Evolutionary conservation across 2,329 filamentous ascomycete species (phyloP).

Genomic region (Thielaviopsis punctulata): DNA sequence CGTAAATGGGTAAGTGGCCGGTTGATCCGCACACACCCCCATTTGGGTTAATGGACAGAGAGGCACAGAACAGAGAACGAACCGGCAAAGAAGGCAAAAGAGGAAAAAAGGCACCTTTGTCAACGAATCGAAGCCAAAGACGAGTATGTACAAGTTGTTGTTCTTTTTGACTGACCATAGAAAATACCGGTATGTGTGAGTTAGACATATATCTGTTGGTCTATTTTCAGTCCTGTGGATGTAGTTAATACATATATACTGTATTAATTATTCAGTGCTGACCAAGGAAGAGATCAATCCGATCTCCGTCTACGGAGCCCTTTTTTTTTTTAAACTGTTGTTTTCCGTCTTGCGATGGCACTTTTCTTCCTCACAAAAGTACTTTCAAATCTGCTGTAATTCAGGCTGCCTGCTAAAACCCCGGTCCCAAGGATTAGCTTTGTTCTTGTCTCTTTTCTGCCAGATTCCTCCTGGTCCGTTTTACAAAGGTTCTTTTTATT

Average conservation of each 20-base stretch:
- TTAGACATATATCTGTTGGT: too few relatives aligned
- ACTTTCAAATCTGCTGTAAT: not conserved
- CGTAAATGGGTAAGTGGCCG: too few relatives aligned
- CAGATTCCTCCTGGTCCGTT: not conserved
- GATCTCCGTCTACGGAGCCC: too few relatives aligned
- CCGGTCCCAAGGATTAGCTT: not conserved
- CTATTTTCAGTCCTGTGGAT: too few relatives aligned
- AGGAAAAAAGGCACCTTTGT: not conserved
- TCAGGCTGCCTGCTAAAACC: too few relatives aligned
- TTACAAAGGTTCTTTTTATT: not conserved
- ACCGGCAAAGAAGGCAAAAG: not conserved
- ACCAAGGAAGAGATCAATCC: too few relatives aligned
- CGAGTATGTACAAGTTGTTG: not conserved
- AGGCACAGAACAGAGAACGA: too few relatives aligned
- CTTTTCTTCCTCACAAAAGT: not conserved
- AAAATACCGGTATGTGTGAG: too few relatives aligned
- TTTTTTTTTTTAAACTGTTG: too few relatives aligned
- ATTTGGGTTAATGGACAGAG: not conserved
- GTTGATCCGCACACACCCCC: not conserved
- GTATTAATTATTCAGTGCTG: too few relatives aligned
- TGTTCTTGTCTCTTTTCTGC: not conserved
- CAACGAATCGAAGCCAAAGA: not conserved
- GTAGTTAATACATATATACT: too few relatives aligned
- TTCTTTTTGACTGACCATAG: not conserved
- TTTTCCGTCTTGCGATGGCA: too few relatives aligned